Base-by-base conservation (phyloP, 1,139 yeast species). In the Yamadazyma friedrichii region DNA sequence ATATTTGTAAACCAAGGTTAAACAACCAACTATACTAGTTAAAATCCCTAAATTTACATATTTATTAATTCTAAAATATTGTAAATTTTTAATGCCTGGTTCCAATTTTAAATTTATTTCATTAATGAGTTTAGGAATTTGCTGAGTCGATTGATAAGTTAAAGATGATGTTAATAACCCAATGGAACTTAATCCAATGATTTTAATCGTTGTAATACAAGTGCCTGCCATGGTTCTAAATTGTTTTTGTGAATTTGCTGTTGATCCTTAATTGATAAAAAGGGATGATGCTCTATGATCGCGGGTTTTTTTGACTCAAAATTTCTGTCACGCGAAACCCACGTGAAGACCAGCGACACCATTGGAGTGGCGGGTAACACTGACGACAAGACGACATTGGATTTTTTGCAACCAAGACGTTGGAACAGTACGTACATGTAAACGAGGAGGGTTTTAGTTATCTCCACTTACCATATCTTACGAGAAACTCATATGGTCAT, bases 271-370 rank as follows among this genome's bases (percentile, higher is more conserved):
- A 29, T 22, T 29, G 17, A 16, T 13, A 22, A 67, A 89, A 89
- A 81, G 97, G 91, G 78, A 98, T 91, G 59, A 89, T 98, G 82
- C 11, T 12, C 8, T 20, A 20, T 20, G 24, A 20, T 20, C 24
- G 24, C 24, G 24, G 24, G 24, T 20, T 30, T 28, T 28, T n/a
- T 20, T 20, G 24, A 20, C 24, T 20, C 5, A n/a, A n/a, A n/a
- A n/a, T n/a, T n/a, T n/a, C n/a, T n/a, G n/a, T 20, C 24, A 20
- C 24, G 24, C 24, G 24, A 5, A 20, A 20, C 5, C 8, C 24
- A 20, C 5, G 24, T 20, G 24, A 20, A 20, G 5, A 6, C 24
- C 5, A 20, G 24, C 8, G 24, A 20, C 8, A 20, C 8, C 8
- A 20, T 6, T 20, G 8, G 8, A 20, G 8, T n/a, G 24, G 8